Percentiles rank a stretch among this genome's conserved stretches.
phyloP scores from a whole-genome alignment of 2,329 filamentous ascomycete species.

The Venturiaceae sp. region DNA sequence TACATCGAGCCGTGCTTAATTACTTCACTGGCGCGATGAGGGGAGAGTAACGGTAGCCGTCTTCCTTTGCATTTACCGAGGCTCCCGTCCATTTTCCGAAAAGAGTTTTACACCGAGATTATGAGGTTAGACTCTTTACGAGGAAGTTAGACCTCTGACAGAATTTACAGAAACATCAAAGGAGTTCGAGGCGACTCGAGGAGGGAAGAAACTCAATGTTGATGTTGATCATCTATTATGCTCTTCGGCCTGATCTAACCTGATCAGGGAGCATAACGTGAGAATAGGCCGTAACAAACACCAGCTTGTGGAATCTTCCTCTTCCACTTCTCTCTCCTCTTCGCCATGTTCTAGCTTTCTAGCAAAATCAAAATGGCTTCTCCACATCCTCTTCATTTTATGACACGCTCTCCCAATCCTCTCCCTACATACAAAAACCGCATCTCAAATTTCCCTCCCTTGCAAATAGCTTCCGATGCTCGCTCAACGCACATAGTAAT shows the following conservation, averaged over 20 bases:
- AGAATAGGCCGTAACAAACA: no score
- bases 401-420: not conserved
- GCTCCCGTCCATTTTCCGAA: not conserved
- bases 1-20: not conserved
- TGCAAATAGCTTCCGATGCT: conserved; percentile 14
- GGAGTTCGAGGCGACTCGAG: no score
- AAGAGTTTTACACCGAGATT: not conserved
- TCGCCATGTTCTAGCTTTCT: not conserved
- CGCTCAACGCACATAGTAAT: conserved; percentile 18
- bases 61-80: no score
- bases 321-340: not conserved
- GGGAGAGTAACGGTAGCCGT: not conserved
- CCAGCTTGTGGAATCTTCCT: no score
- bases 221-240: not conserved
- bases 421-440: not conserved
- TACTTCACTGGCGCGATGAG: not conserved
- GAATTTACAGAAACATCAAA: no score
- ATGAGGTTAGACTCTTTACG: not conserved
- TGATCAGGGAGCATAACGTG: not conserved
- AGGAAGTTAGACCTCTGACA: not conserved
- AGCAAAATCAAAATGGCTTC: not conserved
- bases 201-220: no score
- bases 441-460: conserved; percentile 12
- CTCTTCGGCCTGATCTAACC: not conserved
- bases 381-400: not conserved